Base-by-base conservation (phyloP, 306 rosid species). In the Trifolium subterraneum region DNA sequence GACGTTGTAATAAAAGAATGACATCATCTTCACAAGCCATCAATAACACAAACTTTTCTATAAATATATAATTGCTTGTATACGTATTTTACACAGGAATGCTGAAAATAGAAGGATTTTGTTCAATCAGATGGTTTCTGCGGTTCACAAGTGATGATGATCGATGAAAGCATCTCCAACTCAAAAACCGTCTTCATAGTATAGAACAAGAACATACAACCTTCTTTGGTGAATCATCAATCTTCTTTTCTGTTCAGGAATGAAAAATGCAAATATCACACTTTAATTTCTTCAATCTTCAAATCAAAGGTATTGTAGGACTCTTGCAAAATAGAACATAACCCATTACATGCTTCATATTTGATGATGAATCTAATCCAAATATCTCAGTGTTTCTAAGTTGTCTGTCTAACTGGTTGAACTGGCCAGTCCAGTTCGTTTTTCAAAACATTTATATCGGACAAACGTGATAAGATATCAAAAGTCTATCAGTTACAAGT, bases 171-270 rank as follows among this genome's bases (percentile, higher is more conserved):
- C 81, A 64, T 62, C 75, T 54, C 75, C 81, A 80, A 55, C 83
- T 54, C 47, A 42, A 48, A 55, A 55, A 63, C 75, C 69, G 51
- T 70, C 85, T 85, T 93, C 92, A 93, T 87, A 93, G 20, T 78
- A 93, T 93, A 70, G 90, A 85, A 89, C 98, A 93, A 8, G 96
- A 87, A 74, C 98, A 93, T 59, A 86, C 88, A 61, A 87, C 89
- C 84, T 93, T 93, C 88, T 86, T 87, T 11, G 96, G 90, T 23
- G 86, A 72, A 84, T 93, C 93, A 80, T 89, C 98, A 60, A 90
- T 62, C 91, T 89, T 93, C 86, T 93, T 89, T 63, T 88, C 98
- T 93, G 94, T 86, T 84, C 64, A 75, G 35, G 59, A 54, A 64
- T 75, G 51, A 59, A 15, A 64, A 67, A 64, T 33, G 58, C 59